These are phyloP conservation scores for Backusella westeae DNA, from an alignment of 192 early-diverging fungal genomes.

Conservation along the genomic window DNA sequence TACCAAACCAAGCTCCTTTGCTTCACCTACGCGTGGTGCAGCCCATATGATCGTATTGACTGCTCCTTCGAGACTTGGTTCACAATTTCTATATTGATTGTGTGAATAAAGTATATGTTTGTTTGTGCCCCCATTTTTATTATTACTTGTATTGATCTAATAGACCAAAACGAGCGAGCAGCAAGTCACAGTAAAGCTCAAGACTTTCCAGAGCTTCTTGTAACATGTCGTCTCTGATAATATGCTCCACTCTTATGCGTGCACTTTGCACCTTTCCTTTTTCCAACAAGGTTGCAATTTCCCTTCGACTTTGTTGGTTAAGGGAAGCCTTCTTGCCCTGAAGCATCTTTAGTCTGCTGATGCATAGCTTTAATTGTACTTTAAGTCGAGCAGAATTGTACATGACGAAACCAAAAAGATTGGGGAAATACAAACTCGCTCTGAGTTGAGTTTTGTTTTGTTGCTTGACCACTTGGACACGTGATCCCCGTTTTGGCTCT, in stretches of 20 bases:
- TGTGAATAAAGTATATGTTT: neutral
- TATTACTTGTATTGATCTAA: slow-evolving; percentile 76
- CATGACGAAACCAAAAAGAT: slow-evolving; percentile 19
- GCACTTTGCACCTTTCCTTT: slow-evolving; percentile 85
- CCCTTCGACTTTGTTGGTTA: slow-evolving; percentile 71
- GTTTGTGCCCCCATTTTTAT: neutral
- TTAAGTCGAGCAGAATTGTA: slow-evolving; percentile 67
- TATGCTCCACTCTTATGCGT: slow-evolving; percentile 83
- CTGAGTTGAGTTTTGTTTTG: neutral
- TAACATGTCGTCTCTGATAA: slow-evolving; percentile 92
- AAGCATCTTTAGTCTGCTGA: slow-evolving; percentile 84
- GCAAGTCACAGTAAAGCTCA: slow-evolving; percentile 87
- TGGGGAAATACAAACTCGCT: neutral
- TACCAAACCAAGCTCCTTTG: slow-evolving; percentile 74
- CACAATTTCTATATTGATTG: slow-evolving; percentile 53
- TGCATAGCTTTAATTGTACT: slow-evolving; percentile 86
- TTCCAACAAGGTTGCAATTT: slow-evolving; percentile 81
- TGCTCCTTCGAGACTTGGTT: slow-evolving; percentile 81
- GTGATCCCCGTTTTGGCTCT: neutral
- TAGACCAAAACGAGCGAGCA: slow-evolving; percentile 85
- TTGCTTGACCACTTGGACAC: neutral
- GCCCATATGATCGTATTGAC: slow-evolving; percentile 91
- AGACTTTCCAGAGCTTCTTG: slow-evolving; percentile 94
- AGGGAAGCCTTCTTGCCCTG: slow-evolving; percentile 84
- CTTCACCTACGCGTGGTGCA: slow-evolving; percentile 75